Percentiles rank a stretch among this genome's conserved stretches.
Evolutionary conservation across 352 stramenopile genomes (phyloP).

Genomic region (Aphanomyces invadans): DNA sequence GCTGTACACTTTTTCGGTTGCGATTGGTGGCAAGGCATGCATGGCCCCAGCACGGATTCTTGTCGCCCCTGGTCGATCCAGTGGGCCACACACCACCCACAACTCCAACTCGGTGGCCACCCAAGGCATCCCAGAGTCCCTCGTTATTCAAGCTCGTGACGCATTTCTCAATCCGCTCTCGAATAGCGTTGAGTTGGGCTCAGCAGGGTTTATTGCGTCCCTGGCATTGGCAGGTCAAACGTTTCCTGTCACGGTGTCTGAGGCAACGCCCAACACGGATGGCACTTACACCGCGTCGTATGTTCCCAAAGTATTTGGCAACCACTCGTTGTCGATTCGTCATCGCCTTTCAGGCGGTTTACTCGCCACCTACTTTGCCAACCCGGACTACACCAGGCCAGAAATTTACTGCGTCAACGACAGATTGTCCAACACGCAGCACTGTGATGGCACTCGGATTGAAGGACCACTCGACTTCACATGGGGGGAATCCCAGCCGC

Average conservation of each 20-base stretch:
- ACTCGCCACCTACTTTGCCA: constrained; percentile 85
- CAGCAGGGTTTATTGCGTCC: constrained; percentile 44
- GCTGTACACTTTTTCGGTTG: constrained; percentile 49
- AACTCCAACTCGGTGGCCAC: constrained; percentile 70
- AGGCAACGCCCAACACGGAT: constrained; percentile 73
- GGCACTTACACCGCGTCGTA: constrained; percentile 81
- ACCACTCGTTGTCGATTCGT: constrained; percentile 70
- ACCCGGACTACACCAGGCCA: constrained; percentile 68
- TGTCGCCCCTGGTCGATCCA: constrained; percentile 71
- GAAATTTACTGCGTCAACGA: constrained; percentile 28
- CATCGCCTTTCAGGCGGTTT: constrained; percentile 81
- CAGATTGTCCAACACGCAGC: constrained; percentile 8
- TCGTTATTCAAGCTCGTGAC: constrained; percentile 87
- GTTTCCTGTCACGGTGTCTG: constrained; percentile 43
- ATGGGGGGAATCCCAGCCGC: constrained; percentile 45
- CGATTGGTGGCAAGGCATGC: constrained; percentile 38
- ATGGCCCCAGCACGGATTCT: constrained; percentile 69
- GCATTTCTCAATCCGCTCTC: constrained; percentile 88
- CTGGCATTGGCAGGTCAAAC: constrained; percentile 31
- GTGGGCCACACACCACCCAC: constrained; percentile 59
- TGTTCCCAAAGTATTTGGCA: constrained; percentile 62
- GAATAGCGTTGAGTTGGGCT: constrained; percentile 51
- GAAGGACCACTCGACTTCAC: constrained; percentile 80
- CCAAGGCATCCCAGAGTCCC: constrained; percentile 55
- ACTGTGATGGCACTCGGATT: constrained; percentile 49